Evolutionary conservation across 805 yeast species (phyloP).

Genomic region (Metschnikowia picachoensis): DNA sequence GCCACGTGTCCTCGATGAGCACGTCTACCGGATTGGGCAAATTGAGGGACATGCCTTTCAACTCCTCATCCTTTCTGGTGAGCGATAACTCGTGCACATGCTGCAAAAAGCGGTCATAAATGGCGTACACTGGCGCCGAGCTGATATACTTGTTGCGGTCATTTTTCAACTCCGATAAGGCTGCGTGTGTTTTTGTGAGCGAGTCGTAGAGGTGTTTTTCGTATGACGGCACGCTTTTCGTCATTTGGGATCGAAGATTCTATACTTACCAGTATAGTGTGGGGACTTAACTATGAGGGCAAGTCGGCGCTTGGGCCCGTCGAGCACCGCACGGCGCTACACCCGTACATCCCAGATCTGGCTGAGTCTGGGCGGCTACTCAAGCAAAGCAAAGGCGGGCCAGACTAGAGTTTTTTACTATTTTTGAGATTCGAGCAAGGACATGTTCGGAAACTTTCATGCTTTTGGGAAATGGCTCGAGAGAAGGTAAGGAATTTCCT

Average conservation of each 20-base stretch:
- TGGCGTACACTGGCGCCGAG: conserved; percentile 60
- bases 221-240: conserved; percentile 29
- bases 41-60: conserved; percentile 32
- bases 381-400: no score
- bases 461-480: no score
- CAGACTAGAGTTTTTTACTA: no score
- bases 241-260: conserved; percentile 7
- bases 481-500: no score
- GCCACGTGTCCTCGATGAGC: conserved; percentile 84
- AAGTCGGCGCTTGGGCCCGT: no score
- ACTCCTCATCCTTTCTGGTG: conserved; percentile 47
- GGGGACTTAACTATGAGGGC: not conserved
- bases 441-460: no score
- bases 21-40: conserved; percentile 60
- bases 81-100: conserved; percentile 50
- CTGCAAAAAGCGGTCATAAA: conserved; percentile 56
- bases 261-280: not conserved
- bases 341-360: conserved; percentile 1
- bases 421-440: no score
- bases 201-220: conserved; percentile 33
- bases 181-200: conserved; percentile 25
- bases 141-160: conserved; percentile 62
- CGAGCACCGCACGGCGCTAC: not conserved
- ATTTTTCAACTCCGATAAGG: conserved; percentile 44
- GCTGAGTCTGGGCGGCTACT: no score